phyloP scores from a whole-genome alignment of 805 yeast genomes.

The Saturnispora galanensis region DNA sequence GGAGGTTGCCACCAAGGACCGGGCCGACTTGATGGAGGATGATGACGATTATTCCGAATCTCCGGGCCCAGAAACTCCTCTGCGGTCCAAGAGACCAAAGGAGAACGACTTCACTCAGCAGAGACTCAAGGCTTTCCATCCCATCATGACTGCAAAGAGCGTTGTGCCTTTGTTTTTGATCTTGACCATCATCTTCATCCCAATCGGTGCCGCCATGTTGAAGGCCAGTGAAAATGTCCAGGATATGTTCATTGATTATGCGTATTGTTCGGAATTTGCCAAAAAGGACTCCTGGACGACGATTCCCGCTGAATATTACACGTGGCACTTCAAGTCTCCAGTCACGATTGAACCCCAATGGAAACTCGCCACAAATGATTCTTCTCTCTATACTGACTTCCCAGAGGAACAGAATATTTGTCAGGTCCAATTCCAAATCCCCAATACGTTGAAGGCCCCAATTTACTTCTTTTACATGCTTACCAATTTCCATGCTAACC shows the following conservation, averaged over 20 bases:
- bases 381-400: slow-evolving; percentile 30
- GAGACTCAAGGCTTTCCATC: slow-evolving; percentile 46
- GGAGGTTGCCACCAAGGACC: slow-evolving; percentile 10
- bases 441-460: slow-evolving; percentile 63
- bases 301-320: slow-evolving; percentile 52
- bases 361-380: slow-evolving; percentile 40
- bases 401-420: slow-evolving; percentile 48
- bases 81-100: slow-evolving; percentile 54
- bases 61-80: slow-evolving; percentile 24
- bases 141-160: slow-evolving; percentile 84
- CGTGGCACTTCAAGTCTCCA: slow-evolving; percentile 45
- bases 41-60: slow-evolving; percentile 33
- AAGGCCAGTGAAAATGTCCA: slow-evolving; percentile 69
- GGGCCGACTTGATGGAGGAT: slow-evolving; percentile 19
- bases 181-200: slow-evolving; percentile 75
- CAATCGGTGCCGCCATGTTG: slow-evolving; percentile 80
- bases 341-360: slow-evolving; percentile 47
- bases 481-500: slow-evolving; percentile 87
- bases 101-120: slow-evolving; percentile 51
- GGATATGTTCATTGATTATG: slow-evolving; percentile 67
- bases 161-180: slow-evolving; percentile 76
- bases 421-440: slow-evolving; percentile 62
- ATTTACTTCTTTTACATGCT: slow-evolving; percentile 71
- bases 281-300: slow-evolving; percentile 32
- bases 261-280: slow-evolving; percentile 51